These are phyloP conservation scores for Mentha longifolia DNA, from an alignment of 257 asterid species.

Conservation along the genomic window DNA sequence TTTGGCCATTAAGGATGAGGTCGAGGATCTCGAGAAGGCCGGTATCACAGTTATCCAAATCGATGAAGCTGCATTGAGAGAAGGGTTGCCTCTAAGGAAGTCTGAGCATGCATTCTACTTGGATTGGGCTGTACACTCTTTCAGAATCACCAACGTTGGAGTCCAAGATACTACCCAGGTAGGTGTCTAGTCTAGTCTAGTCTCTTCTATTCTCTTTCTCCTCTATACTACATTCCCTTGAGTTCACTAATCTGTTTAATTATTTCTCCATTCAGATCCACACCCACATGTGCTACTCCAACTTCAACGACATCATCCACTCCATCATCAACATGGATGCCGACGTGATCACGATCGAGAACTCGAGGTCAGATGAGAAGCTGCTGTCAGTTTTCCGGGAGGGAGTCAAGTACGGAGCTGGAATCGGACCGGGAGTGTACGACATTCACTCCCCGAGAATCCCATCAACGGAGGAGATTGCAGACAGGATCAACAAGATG, in stretches of 20 bases:
- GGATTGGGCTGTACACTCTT: conserved; percentile 99
- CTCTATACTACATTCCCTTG: not conserved
- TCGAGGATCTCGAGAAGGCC: conserved; percentile 22
- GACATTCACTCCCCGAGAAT: conserved; percentile 29
- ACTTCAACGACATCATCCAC: conserved; percentile 93
- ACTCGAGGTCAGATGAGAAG: conserved; percentile 22
- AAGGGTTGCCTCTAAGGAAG: conserved; percentile 27
- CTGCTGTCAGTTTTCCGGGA: conserved; percentile 25
- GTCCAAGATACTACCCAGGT: conserved; percentile 96
- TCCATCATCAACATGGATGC: conserved; percentile 66
- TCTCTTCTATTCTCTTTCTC: not conserved
- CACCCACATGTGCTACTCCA: conserved; percentile 98
- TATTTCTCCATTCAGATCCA: conserved; percentile 59
- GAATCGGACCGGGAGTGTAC: conserved; percentile 24
- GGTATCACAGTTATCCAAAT: conserved; percentile 23
- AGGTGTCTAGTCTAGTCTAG: conserved; percentile 46
- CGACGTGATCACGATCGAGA: conserved; percentile 25
- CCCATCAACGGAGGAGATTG: conserved; percentile 24
- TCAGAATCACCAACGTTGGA: conserved; percentile 90
- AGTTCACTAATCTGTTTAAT: not conserved
- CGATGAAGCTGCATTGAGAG: conserved; percentile 28
- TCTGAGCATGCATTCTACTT: conserved; percentile 65
- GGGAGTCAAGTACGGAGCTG: conserved; percentile 29
- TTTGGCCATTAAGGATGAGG: conserved; percentile 27
- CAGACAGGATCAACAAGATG: conserved; percentile 26